Conservation (phyloP, 768 basidiomycete genomes). For the Piloderma croceum region DNA sequence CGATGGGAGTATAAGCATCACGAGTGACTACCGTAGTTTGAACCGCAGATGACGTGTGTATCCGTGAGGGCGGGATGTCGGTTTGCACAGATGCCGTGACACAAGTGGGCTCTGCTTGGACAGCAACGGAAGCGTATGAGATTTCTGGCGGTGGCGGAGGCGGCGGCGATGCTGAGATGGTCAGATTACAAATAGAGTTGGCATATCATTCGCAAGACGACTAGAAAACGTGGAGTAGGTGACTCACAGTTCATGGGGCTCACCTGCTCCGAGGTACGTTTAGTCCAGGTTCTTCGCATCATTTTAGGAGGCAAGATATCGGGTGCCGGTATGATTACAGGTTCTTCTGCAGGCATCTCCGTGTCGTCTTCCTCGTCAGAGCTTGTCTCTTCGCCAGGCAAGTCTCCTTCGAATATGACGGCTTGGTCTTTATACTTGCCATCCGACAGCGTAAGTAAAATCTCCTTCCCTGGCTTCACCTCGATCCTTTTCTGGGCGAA, state of each 20-base stretch:
- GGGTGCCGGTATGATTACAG: constrained; percentile 24
- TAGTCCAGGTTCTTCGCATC: constrained; percentile 60
- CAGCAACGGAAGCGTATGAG: constrained; percentile 39
- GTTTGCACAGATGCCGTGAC: constrained; percentile 37
- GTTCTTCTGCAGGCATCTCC: constrained; percentile 37
- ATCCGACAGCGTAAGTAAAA: constrained; percentile 53
- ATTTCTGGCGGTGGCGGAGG: no score
- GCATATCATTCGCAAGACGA: constrained; percentile 4
- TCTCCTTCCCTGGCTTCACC: constrained; percentile 66
- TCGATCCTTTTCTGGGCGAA: constrained; percentile 67
- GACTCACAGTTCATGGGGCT: constrained; percentile 35
- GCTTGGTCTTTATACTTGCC: constrained; percentile 53
- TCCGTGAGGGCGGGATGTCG: constrained; percentile 5
- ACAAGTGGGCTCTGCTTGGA: constrained; percentile 37
- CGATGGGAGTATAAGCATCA: no score
- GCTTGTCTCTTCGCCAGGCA: constrained; percentile 28
- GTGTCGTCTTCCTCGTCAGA: constrained; percentile 38
- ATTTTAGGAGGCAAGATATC: constrained; percentile 52
- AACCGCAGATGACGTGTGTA: no score
- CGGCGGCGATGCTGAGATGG: constrained; percentile 5
- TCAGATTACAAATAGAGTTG: constrained; percentile 5
- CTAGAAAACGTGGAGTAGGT: background rate
- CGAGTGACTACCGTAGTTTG: no score
- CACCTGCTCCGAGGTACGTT: constrained; percentile 38
- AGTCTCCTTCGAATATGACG: constrained; percentile 54